Evolutionary conservation across 2,329 filamentous ascomycete species (phyloP), one percentile per base, ranked within the genome.

Genomic region (Atkinsonella texensis): DNA sequence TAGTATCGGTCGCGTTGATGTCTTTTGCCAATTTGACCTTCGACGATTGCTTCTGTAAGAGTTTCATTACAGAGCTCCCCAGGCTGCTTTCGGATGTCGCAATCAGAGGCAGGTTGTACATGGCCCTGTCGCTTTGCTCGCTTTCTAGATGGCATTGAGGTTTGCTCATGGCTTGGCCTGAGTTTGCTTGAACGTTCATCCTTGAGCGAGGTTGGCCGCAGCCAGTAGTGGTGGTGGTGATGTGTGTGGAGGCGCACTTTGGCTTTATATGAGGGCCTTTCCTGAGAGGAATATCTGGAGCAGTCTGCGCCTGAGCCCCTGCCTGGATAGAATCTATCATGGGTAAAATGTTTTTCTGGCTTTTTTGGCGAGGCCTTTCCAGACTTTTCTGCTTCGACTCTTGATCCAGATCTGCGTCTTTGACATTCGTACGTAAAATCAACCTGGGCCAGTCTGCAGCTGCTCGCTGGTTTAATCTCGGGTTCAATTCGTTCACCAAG

Each of bases 211-310:
- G 53, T 61, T 39, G 70, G 66, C 52, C 68, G 67, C 56, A 74
- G 55, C 78, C 78, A 81, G 68, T 81, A 81, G 66, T 81, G 77
- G 62, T 81, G 78, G 62, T 81, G 78, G 58, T 82, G 77, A 58
- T 82, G 79, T 56, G 74, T 78, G 62, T 81, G 78, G 53, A 79
- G 57, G 58, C 77, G 79, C 56, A 75, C 59, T 55, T 59, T 39
- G 39, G 15, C 15, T 17, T 20, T 33, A 13, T 5, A 33, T 40
- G 39, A 18, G 15, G 4, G 11, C 28, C 17, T 17, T 10, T 42
- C 44, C 50, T 28, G 48, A 39, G 33, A 44, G 6, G 10, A 31
- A 23, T 40, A 18, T 31, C 35, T 28, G 17, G 11, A 39, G 12
- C 31, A 6, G 17, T 33, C 18, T 39, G 32, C 6, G n/a, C 39